Base-by-base conservation (phyloP, 2,329 filamentous ascomycete genomes). In the Colletotrichum endophyticum region DNA sequence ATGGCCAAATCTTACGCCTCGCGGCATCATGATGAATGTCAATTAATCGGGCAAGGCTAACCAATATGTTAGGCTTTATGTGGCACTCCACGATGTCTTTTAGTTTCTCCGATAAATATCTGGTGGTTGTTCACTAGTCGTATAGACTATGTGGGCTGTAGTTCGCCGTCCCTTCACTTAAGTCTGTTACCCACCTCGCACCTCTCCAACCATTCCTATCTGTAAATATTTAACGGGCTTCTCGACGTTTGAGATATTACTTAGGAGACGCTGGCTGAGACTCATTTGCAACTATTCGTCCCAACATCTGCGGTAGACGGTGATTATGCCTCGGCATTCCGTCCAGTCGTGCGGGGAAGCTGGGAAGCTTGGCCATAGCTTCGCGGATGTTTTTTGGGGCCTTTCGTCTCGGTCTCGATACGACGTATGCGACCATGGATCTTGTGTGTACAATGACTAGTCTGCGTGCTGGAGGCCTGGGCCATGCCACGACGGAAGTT, bases 281-380 rank as follows among this genome's bases (percentile, higher is more conserved):
- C n/a, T 4, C 9, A n/a, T 39, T 44, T 9, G 53, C 11, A 15
- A 25, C 5, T 22, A 16, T 30, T 59, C 49, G 19, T 53, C 72
- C 15, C 22, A 75, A 22, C 12, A 13, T 67, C 44, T 34, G 34
- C 8, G 27, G 9, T 15, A 9, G 5, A 22, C 4, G 11, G 16
- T 5, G 8, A 19, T 67, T n/a, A 72, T 68, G 39, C 69, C 73
- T 75, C 73, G 69, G 73, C 25, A 63, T 25, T 22, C 30, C 11
- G 11, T 22, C 25, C 8, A 13, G 6, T 72, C 28, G 73, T 67
- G 62, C 56, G 69, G 73, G 69, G 73, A 73, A 75, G 53, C 67
- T 61, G 27, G 7, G 8, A 9, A 32, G 6, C 39, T 25, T 56
- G 53, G 25, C 56, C 25, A 72, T 72, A 61, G 69, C 62, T 61